phyloP scores from a whole-genome alignment of 768 basidiomycete species.

The Boletus patriciae region DNA sequence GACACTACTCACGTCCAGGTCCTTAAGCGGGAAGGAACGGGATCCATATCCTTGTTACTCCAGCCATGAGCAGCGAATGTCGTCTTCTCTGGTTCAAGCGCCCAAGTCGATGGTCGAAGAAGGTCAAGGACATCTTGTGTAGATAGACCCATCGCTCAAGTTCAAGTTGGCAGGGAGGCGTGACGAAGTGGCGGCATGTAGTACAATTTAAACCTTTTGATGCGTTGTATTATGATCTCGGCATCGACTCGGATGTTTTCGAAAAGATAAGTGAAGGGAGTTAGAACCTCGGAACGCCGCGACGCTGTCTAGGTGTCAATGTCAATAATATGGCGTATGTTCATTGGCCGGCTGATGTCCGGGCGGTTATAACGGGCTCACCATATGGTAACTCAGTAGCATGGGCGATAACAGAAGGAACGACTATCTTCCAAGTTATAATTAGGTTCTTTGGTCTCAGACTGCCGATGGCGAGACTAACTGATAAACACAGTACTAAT shows the following conservation, averaged over 20 bases:
- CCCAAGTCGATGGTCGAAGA: conserved; percentile 24
- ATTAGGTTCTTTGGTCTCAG: too few relatives aligned
- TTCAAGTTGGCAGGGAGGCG: neutral
- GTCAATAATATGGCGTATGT: neutral
- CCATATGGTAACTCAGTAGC: neutral
- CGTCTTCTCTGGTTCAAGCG: conserved; percentile 29
- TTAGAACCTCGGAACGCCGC: neutral
- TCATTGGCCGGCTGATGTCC: neutral
- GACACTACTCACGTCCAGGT: conserved; percentile 53
- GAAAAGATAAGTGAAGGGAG: conserved; percentile 5
- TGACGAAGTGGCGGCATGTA: neutral
- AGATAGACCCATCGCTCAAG: conserved; percentile 9
- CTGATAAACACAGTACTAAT: too few relatives aligned
- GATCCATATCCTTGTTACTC: conserved; percentile 79
- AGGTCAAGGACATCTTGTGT: conserved; percentile 1
- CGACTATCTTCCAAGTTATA: too few relatives aligned
- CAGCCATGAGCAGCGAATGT: conserved; percentile 62
- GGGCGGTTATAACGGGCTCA: neutral
- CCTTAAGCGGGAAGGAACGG: conserved; percentile 55
- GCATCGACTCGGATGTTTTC: neutral
- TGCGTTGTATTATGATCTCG: conserved; percentile 4
- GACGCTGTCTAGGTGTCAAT: neutral
- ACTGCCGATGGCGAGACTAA: too few relatives aligned
- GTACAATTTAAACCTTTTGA: conserved; percentile 5
- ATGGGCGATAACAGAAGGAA: neutral